Evolutionary conservation across 768 basidiomycete genomes (phyloP).

Genomic region (Podaxis rugospora): DNA sequence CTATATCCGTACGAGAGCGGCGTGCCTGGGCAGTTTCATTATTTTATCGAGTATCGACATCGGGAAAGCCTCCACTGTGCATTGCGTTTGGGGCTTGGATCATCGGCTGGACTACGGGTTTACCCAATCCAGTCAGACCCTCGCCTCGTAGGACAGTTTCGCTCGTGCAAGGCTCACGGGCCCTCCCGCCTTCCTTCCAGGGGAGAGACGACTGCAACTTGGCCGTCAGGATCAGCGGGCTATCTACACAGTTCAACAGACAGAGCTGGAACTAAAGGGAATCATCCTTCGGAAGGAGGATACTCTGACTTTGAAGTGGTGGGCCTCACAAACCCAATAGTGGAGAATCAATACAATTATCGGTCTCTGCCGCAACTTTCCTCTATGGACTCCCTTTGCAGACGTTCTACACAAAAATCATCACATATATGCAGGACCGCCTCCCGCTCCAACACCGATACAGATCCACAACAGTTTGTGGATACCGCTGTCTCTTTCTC

Average conservation of each 20-base stretch:
- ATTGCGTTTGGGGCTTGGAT: constrained; percentile 16
- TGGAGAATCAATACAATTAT: background rate
- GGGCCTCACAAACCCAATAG: background rate
- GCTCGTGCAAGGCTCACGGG: constrained; percentile 10
- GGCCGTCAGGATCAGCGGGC: background rate
- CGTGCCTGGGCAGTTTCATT: constrained; percentile 12
- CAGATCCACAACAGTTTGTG: constrained; percentile 7
- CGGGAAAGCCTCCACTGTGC: constrained; percentile 20
- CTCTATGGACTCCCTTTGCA: background rate
- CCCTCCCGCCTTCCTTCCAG: background rate
- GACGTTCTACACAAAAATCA: background rate
- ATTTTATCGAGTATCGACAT: constrained; percentile 20
- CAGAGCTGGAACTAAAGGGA: background rate
- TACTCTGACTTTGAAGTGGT: background rate
- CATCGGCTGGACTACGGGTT: constrained; percentile 16
- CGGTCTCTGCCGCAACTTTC: background rate
- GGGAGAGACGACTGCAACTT: background rate
- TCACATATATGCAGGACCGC: background rate
- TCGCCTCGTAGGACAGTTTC: constrained; percentile 18
- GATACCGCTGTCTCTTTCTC: constrained; percentile 17
- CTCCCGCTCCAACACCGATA: background rate
- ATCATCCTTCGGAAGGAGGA: too few species aligned
- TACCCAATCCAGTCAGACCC: constrained; percentile 16
- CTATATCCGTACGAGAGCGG: constrained; percentile 14
- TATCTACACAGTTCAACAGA: background rate